Evolutionary conservation across 2,329 filamentous ascomycete species (phyloP), one percentile per base, ranked within the genome.

Genomic region (Trichoderma arundinaceum): DNA sequence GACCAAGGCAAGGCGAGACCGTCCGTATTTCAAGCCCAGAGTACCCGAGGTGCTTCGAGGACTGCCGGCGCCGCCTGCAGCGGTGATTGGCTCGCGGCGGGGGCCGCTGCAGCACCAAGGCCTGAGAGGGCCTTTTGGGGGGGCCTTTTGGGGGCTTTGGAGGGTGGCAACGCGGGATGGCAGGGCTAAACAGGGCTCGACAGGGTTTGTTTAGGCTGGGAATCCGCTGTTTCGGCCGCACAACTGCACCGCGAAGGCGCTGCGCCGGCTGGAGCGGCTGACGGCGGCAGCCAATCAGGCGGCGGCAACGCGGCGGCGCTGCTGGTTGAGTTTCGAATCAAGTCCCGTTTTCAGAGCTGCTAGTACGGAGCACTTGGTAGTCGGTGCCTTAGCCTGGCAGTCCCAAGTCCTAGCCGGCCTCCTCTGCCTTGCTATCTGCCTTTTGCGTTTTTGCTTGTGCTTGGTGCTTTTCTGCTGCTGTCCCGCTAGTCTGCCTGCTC

Each of bases 211-310:
- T 62, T 61, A 52, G 64, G 64, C 57, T 54, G 59, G 19, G 49
- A 41, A 46, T 65, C 63, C 64, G 64, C 64, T 67, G 67, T 70
- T 70, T 69, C 69, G 71, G 70, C 71, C 64, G 59, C 57, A 67
- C 69, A 70, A 67, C 65, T 71, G 69, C 69, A 66, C 65, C 65
- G 60, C 39, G 56, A 58, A 64, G 59, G 56, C 53, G 46, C 53
- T 22, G 63, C 48, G 67, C 53, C 66, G 53, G 60, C 70, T 66
- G 68, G 64, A 68, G 51, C 54, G 49, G 65, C 60, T 70, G 68
- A 66, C 54, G 44, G n/a, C 52, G 41, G 41, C 35, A 65, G 69
- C 80, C 77, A 79, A 79, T 79, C 73, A 78, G 63, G 51, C 22
- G 33, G 69, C 67, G 71, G 71, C 75, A 72, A 76, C 77, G 75